Conservation (phyloP, 1,284 basidiomycete genomes). For the Paramarasmius palmivorus region DNA sequence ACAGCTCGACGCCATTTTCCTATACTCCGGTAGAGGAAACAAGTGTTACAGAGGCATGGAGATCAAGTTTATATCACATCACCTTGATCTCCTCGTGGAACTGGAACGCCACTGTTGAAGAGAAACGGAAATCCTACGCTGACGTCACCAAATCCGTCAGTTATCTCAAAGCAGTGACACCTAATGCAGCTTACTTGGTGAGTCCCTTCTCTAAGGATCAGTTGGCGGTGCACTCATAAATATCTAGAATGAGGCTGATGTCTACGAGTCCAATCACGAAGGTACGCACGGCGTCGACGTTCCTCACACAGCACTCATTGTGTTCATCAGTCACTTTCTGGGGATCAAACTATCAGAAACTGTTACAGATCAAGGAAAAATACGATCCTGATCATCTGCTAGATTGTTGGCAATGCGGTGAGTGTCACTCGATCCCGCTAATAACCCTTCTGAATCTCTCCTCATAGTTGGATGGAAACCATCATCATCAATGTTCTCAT, state of each 20-base stretch:
- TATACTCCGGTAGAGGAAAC: conserved; percentile 20
- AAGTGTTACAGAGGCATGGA: conserved; percentile 25
- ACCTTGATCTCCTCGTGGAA: conserved; percentile 21
- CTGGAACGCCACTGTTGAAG: conserved; percentile 22
- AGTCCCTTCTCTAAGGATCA: neutral
- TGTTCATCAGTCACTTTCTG: conserved; percentile 20
- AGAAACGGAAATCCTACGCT: conserved; percentile 16
- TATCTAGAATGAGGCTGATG: conserved; percentile 17
- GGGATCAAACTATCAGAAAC: conserved; percentile 23
- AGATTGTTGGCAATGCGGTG: conserved; percentile 27
- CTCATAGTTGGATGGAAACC: conserved; percentile 16
- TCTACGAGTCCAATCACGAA: conserved; percentile 19
- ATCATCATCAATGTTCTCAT: conserved; percentile 12
- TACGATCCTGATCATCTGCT: conserved; percentile 18
- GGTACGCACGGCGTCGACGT: neutral
- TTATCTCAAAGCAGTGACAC: conserved; percentile 19
- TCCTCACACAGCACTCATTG: neutral
- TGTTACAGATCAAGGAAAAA: conserved; percentile 24
- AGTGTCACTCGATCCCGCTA: conserved; percentile 31
- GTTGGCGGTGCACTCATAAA: neutral
- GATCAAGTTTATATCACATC: conserved; percentile 23
- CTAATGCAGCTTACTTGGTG: conserved; percentile 17
- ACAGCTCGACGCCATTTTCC: conserved; percentile 24
- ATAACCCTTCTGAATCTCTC: neutral
- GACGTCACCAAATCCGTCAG: conserved; percentile 18